Conservation (phyloP, 2,329 filamentous ascomycete species). For the Diaporthe sp. region DNA sequence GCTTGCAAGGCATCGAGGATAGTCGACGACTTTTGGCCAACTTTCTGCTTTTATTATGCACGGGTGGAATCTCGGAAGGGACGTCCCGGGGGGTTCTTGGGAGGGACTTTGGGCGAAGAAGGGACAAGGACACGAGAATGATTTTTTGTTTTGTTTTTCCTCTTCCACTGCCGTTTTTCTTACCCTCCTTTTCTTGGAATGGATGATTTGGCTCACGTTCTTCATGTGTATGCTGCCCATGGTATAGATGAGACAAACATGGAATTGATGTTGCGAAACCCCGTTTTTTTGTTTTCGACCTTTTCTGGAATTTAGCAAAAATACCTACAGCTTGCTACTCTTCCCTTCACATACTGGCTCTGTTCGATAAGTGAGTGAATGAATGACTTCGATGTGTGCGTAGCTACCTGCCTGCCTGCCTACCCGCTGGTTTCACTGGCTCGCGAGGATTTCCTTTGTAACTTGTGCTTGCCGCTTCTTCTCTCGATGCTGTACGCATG, state of each 20-base stretch:
- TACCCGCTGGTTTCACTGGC: neutral
- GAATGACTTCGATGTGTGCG: neutral
- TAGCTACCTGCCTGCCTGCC: no score
- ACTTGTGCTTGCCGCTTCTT: neutral
- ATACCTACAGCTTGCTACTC: constrained; percentile 13
- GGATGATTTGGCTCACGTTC: constrained; percentile 36
- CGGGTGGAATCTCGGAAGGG: neutral
- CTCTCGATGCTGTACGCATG: neutral
- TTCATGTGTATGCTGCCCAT: constrained; percentile 41
- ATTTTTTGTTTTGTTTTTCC: neutral
- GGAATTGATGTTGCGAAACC: constrained; percentile 28
- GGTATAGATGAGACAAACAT: constrained; percentile 41
- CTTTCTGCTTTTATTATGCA: neutral
- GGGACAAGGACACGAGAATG: constrained; percentile 21
- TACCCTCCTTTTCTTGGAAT: constrained; percentile 28
- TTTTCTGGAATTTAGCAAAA: neutral
- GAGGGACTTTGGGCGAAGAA: constrained; percentile 8
- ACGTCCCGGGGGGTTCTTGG: neutral
- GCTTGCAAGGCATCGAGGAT: neutral
- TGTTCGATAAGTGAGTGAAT: neutral
- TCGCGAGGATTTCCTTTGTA: neutral
- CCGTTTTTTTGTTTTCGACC: neutral
- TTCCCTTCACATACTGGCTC: neutral
- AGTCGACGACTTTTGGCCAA: neutral
- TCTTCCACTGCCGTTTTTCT: neutral